phyloP scores from a whole-genome alignment of 2,329 filamentous ascomycete genomes.

The Diplodia corticola region DNA sequence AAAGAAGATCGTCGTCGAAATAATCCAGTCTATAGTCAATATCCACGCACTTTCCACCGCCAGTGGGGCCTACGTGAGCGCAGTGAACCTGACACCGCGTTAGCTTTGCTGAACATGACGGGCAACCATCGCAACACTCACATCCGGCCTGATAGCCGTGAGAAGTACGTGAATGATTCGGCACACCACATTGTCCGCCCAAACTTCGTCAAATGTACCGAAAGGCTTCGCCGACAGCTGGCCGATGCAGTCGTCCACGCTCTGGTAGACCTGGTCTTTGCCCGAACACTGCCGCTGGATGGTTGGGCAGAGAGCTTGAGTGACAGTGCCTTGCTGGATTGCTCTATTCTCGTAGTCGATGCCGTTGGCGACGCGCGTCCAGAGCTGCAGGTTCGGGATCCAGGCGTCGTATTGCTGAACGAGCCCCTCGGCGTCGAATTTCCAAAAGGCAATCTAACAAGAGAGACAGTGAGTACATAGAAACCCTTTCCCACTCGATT shows the following conservation, averaged over 20 bases:
- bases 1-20: slow-evolving; percentile 30
- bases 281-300: slow-evolving; percentile 42
- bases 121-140: neutral
- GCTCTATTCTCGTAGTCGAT: slow-evolving; percentile 33
- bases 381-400: slow-evolving; percentile 46
- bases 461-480: neutral
- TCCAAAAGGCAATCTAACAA: slow-evolving; percentile 47
- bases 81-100: slow-evolving; percentile 27
- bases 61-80: slow-evolving; percentile 34
- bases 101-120: neutral
- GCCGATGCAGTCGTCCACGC: slow-evolving; percentile 37
- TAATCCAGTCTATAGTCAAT: slow-evolving; percentile 31
- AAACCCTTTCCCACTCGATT: neutral
- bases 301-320: slow-evolving; percentile 34
- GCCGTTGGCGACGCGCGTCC: slow-evolving; percentile 36
- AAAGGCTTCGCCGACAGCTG: slow-evolving; percentile 38
- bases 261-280: slow-evolving; percentile 40
- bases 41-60: slow-evolving; percentile 34
- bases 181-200: slow-evolving; percentile 49
- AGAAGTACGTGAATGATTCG: slow-evolving; percentile 46
- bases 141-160: slow-evolving; percentile 30
- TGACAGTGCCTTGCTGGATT: slow-evolving; percentile 30
- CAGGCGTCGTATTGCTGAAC: slow-evolving; percentile 48
- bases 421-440: slow-evolving; percentile 47
- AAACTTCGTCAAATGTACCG: slow-evolving; percentile 46